Evolutionary conservation across 108 stramenopile species (phyloP), one percentile per base, ranked within the genome.

Genomic region (Chaetoceros tenuissimus): DNA sequence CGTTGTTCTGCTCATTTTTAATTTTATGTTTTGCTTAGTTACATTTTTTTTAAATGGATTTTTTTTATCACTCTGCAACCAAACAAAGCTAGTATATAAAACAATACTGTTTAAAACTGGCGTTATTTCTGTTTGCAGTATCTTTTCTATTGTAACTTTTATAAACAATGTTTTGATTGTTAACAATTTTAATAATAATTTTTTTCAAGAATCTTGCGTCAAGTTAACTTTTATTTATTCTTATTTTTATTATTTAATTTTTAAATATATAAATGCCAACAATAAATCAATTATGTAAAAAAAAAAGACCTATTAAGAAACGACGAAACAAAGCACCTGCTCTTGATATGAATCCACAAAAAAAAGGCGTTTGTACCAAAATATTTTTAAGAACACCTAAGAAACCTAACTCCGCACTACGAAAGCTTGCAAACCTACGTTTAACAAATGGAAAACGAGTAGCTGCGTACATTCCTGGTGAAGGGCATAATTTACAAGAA

Each of bases 401-500:
- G 13, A 40, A 40, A 13, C 34, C 34, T 10, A 40, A 40, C 13
- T 40, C 34, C 5, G 34, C 34, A 13, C 13, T 40, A 40, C 34
- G 34, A 10, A 40, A 40, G 13, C 13, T 40, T 5, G 34, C 34
- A 10, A 40, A 5, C 5, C 34, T 40, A 40, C 5, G 13, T 5
- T 13, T 40, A 13, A 40, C 34, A 10, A 40, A 40, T 40, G 34
- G 34, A 10, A 40, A 13, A 40, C 34, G 34, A 13, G 13, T 40
- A 10, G 34, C 34, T 10, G 60, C 72, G 28, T 68, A 73, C 34
- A 73, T 73, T 1, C 68, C 68, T 0, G 68, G 68, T 0, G 62
- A 64, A 64, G 68, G 68, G 13, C 68, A 69, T 64, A 69, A 64
- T 1, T 51, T 69, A 21, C 68, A 63, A 46, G 63, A 69, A 49